Conservation (phyloP, 768 basidiomycete genomes). For the Suillus americanus region DNA sequence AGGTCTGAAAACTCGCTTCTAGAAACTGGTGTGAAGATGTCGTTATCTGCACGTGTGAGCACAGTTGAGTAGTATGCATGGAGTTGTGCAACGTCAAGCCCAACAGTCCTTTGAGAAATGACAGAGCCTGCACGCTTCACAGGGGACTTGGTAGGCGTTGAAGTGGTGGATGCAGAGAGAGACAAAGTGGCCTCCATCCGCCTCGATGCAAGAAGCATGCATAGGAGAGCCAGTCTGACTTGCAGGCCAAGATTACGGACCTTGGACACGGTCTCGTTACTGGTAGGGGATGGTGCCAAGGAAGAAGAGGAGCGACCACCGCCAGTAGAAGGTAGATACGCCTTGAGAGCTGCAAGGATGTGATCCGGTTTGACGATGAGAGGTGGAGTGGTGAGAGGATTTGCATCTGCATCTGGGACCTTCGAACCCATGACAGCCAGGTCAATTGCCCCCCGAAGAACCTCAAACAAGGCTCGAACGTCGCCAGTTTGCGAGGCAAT, state of each 20-base stretch:
- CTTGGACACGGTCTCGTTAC: slow-evolving; percentile 66
- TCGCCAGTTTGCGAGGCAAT: slow-evolving; percentile 82
- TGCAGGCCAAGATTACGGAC: slow-evolving; percentile 72
- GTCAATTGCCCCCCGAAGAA: slow-evolving; percentile 78
- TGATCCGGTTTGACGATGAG: slow-evolving; percentile 61
- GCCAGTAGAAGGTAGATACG: slow-evolving; percentile 51
- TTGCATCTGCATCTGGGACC: slow-evolving; percentile 15
- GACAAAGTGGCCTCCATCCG: slow-evolving; percentile 59
- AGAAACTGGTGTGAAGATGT: slow-evolving; percentile 62
- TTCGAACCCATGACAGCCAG: slow-evolving; percentile 44
- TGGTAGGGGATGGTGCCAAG: slow-evolving; percentile 26
- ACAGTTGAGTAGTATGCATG: slow-evolving; percentile 63
- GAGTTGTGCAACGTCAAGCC: slow-evolving; percentile 59
- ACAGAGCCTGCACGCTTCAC: slow-evolving; percentile 51
- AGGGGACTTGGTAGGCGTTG: slow-evolving; percentile 40
- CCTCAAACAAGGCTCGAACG: slow-evolving; percentile 77
- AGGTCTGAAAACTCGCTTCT: slow-evolving; percentile 78
- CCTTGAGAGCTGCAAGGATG: slow-evolving; percentile 73
- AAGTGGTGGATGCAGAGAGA: slow-evolving; percentile 39
- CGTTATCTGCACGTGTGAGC: slow-evolving; percentile 54
- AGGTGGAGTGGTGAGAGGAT: slow-evolving; percentile 33
- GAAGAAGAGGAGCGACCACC: slow-evolving; percentile 16
- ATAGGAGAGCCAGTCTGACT: slow-evolving; percentile 66
- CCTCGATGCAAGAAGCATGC: slow-evolving; percentile 61
- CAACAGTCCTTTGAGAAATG: slow-evolving; percentile 25